Evolutionary conservation across 768 basidiomycete genomes (phyloP).

Genomic region (Paxillus rubicundulus): DNA sequence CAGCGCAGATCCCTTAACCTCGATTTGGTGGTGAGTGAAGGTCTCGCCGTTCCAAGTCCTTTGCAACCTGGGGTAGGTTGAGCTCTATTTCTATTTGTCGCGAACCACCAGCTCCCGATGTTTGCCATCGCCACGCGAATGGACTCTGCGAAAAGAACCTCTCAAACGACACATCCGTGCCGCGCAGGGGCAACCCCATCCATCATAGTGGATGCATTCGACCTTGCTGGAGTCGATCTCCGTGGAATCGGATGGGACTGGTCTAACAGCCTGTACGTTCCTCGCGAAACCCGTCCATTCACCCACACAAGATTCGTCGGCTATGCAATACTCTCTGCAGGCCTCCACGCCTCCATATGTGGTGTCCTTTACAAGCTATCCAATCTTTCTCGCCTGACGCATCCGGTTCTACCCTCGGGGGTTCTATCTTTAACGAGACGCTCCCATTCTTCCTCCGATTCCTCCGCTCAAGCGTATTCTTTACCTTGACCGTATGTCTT

Average conservation of each 20-base stretch:
- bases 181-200: neutral
- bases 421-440: constrained; percentile 20
- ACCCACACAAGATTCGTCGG: constrained; percentile 38
- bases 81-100: neutral
- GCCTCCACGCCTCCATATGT: constrained; percentile 38
- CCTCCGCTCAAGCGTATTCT: constrained; percentile 41
- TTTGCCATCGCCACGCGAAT: constrained; percentile 12
- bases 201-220: constrained; percentile 39
- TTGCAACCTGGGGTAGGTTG: neutral
- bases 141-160: constrained; percentile 12
- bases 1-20: constrained; percentile 5
- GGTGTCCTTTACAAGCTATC: constrained; percentile 44
- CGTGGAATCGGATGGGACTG: constrained; percentile 65
- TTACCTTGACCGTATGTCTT: constrained; percentile 40
- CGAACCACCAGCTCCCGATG: constrained; percentile 13
- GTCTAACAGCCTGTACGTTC: constrained; percentile 35
- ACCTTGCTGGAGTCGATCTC: constrained; percentile 44
- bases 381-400: constrained; percentile 45
- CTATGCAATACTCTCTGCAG: constrained; percentile 32
- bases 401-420: constrained; percentile 15
- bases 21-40: constrained; percentile 9
- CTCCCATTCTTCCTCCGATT: constrained; percentile 27
- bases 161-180: constrained; percentile 12
- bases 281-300: constrained; percentile 39
- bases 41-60: no score